Evolutionary conservation across 208 protist species (phyloP), one percentile per base, ranked within the genome.

Genomic region (Acanthamoeba sp.): DNA sequence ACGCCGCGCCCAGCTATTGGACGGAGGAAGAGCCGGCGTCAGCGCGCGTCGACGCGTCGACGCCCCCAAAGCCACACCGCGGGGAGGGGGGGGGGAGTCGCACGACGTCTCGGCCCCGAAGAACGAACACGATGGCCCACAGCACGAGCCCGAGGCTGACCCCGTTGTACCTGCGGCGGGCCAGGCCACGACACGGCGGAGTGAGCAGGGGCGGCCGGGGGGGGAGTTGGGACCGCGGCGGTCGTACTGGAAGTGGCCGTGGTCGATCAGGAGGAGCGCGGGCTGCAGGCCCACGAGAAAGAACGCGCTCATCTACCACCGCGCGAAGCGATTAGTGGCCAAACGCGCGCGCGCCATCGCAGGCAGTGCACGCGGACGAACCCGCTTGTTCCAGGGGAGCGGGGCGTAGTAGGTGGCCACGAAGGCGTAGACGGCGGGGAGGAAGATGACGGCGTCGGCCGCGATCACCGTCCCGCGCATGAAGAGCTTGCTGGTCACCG

Each of bases 211-310:
- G 48, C 16, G 27, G 7, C n/a, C 6, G 71, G 10, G 24, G 40
- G 22, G 66, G 16, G 29, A 32, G 36, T 5, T 50, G 10, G n/a
- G 29, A 42, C n/a, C 59, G 2, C 6, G 29, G 6, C 64, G 1
- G 34, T 97, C 97, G 95, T 96, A 99, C 95, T 99, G 98, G 85
- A 99, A 99, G 94, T 99, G 98, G 48, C 98, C 98, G 95, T 99
- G 98, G 73, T 99, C 98, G 64, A 99, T 98, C 0, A 99, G 64
- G 7, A 99, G n/a, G 0, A 99, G 55, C 2, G 89, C 66, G 22
- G 98, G 97, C n/a, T 96, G 82, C 3, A 97, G 62, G 40, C 95
- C 36, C 16, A 97, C 6, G 14, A 98, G 16, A 29, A 95, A 16
- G 24, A 95, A 87, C 6, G 38, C 91, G 62, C 9, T 66, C 82